Conservation (phyloP, 2,329 filamentous ascomycete species). For the Plenodomus lindquistii region DNA sequence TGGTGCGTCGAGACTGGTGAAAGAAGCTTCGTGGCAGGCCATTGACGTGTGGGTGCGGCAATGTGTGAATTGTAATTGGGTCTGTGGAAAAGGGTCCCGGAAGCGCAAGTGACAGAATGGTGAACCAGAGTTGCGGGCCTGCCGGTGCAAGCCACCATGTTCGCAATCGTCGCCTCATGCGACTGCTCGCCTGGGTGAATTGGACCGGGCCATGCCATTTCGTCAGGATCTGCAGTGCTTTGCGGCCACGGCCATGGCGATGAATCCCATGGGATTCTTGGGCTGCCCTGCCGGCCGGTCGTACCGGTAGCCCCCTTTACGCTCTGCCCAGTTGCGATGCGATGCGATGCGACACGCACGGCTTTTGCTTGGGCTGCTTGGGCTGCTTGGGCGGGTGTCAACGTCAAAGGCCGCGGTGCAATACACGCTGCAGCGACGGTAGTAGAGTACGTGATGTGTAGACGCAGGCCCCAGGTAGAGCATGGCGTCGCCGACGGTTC, state of each 20-base stretch:
- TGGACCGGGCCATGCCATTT: neutral
- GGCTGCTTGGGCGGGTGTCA: constrained; percentile 27
- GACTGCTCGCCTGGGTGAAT: constrained; percentile 9
- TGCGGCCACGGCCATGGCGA: too few species aligned
- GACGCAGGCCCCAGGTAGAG: constrained; percentile 25
- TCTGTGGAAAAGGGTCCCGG: constrained; percentile 27
- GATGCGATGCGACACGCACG: too few species aligned
- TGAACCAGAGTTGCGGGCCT: constrained; percentile 35
- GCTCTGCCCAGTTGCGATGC: too few species aligned
- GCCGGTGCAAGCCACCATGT: constrained; percentile 37
- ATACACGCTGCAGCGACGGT: constrained; percentile 25
- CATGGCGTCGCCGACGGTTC: constrained; percentile 33
- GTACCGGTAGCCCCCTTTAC: too few species aligned
- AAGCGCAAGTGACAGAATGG: constrained; percentile 36
- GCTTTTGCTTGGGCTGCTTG: constrained; percentile 25
- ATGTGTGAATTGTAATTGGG: constrained; percentile 17
- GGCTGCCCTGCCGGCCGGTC: neutral
- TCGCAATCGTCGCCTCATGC: constrained; percentile 26
- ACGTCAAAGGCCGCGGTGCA: constrained; percentile 33
- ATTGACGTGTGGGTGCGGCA: constrained; percentile 14
- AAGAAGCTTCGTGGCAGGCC: constrained; percentile 21
- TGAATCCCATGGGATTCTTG: constrained; percentile 4
- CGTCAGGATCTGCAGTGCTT: neutral
- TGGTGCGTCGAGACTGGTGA: constrained; percentile 17
- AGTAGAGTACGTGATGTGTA: constrained; percentile 14